These are phyloP conservation scores for Auricularia cornea DNA, from an alignment of 768 basidiomycete genomes.

Conservation along the genomic window DNA sequence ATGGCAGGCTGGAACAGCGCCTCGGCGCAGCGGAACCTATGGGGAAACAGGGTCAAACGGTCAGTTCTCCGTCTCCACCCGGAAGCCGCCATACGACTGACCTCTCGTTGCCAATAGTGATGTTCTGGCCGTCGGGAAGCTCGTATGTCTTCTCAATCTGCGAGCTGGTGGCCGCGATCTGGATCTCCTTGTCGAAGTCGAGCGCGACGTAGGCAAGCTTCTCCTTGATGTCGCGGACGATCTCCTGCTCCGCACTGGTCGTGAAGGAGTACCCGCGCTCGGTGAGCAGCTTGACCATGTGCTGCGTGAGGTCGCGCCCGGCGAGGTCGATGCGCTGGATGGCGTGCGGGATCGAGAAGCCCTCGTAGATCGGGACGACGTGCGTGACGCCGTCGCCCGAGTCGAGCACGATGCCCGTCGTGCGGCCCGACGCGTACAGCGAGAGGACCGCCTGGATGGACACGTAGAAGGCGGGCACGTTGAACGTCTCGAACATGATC, in stretches of 20 bases:
- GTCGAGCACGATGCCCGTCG: conserved; percentile 10
- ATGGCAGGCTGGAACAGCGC: conserved; percentile 45
- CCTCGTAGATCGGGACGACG: conserved; percentile 11
- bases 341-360: conserved; percentile 6
- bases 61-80: too few relatives aligned
- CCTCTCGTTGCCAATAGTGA: conserved; percentile 45
- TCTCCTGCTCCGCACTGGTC: conserved; percentile 40
- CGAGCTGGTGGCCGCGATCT: conserved; percentile 39
- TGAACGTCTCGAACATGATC: conserved; percentile 36
- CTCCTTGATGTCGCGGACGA: conserved; percentile 49
- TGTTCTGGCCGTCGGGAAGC: conserved; percentile 46
- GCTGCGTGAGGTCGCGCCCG: conserved; percentile 7
- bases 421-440: conserved; percentile 9
- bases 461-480: conserved; percentile 19
- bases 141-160: conserved; percentile 47
- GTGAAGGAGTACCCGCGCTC: conserved; percentile 33
- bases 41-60: conserved; percentile 6
- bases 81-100: conserved; percentile 2
- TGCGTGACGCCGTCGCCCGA: conserved; percentile 11
- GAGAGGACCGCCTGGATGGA: conserved; percentile 9
- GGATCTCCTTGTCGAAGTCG: conserved; percentile 47
- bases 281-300: conserved; percentile 2
- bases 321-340: conserved; percentile 5
- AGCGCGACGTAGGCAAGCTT: conserved; percentile 49
- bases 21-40: conserved; percentile 43